phyloP scores from a whole-genome alignment of 495 filamentous ascomycete genomes.

The Penicillium cataractarum region DNA sequence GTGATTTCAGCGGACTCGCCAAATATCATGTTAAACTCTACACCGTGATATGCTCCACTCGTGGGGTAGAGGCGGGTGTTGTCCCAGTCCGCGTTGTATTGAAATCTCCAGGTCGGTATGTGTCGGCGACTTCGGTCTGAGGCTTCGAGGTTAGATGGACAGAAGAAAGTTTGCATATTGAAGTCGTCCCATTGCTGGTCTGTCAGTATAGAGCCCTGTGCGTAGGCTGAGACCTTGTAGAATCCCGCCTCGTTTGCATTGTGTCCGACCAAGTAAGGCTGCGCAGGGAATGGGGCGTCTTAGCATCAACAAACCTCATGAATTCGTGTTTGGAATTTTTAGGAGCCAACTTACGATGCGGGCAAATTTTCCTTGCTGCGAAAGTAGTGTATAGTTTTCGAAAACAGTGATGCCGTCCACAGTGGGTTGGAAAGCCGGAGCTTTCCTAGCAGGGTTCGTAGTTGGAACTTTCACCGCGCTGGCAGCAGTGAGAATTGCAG shows the following conservation, averaged over 20 bases:
- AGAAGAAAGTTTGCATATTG: slow-evolving; percentile 50
- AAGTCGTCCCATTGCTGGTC: slow-evolving; percentile 41
- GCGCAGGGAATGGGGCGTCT: background rate
- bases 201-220: slow-evolving; percentile 25
- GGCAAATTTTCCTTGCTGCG: slow-evolving; percentile 39
- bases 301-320: background rate
- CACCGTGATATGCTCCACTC: slow-evolving; percentile 52
- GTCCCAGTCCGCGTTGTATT: slow-evolving; percentile 54
- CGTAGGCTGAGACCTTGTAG: slow-evolving; percentile 40
- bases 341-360: slow-evolving; percentile 25
- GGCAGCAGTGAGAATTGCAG: slow-evolving; percentile 35
- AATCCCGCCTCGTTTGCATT: slow-evolving; percentile 51
- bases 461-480: slow-evolving; percentile 28
- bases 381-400: slow-evolving; percentile 42
- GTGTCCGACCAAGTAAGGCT: slow-evolving; percentile 50
- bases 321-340: too few relatives aligned
- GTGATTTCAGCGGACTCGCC: slow-evolving; percentile 44
- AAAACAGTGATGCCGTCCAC: slow-evolving; percentile 53
- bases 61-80: slow-evolving; percentile 48
- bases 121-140: slow-evolving; percentile 31
- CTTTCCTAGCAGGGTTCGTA: slow-evolving; percentile 26
- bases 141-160: slow-evolving; percentile 41
- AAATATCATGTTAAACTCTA: slow-evolving; percentile 54
- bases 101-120: slow-evolving; percentile 54
- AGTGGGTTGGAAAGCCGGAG: slow-evolving; percentile 51